A percentile compares a stretch with the other conserved stretches of the same genome.
Conservation (phyloP, 2,329 filamentous ascomycete species). For the Purpureocillium lavendulum region DNA sequence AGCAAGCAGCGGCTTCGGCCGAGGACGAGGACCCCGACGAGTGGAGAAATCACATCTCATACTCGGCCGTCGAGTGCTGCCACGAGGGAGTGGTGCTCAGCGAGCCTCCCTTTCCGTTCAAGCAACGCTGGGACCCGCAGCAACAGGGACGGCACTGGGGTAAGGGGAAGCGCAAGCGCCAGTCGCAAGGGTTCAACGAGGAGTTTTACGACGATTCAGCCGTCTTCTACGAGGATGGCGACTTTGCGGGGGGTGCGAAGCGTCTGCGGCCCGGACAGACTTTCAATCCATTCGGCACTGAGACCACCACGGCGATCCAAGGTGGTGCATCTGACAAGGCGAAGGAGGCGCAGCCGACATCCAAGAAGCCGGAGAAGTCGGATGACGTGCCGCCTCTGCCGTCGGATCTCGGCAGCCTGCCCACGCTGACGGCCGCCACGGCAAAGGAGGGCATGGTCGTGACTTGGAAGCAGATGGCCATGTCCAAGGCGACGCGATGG, state of each 20-base stretch:
- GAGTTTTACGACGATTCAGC: constrained; percentile 18
- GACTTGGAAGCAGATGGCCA: constrained; percentile 56
- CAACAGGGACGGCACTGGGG: constrained; percentile 40
- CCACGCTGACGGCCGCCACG: constrained; percentile 37
- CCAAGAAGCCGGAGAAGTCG: constrained; percentile 10
- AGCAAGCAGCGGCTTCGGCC: constrained; percentile 9
- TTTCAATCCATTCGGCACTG: background rate
- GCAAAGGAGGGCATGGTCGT: constrained; percentile 54
- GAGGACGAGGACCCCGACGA: constrained; percentile 42
- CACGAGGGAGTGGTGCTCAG: constrained; percentile 60
- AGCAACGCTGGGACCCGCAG: constrained; percentile 80
- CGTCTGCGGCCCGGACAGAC: background rate
- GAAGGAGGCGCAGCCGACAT: background rate
- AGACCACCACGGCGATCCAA: background rate
- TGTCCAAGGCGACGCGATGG: constrained; percentile 57
- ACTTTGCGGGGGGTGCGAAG: background rate
- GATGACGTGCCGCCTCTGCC: constrained; percentile 59
- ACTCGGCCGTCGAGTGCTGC: constrained; percentile 78
- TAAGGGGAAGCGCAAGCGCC: constrained; percentile 41
- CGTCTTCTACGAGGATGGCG: constrained; percentile 22
- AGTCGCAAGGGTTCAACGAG: constrained; percentile 26
- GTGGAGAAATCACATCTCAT: constrained; percentile 67
- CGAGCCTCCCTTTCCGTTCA: constrained; percentile 80
- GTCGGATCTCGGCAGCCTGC: constrained; percentile 44
- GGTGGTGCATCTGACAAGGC: background rate